Evolutionary conservation across 805 yeast genomes (phyloP).

Genomic region (Torulaspora microellipsoides): DNA sequence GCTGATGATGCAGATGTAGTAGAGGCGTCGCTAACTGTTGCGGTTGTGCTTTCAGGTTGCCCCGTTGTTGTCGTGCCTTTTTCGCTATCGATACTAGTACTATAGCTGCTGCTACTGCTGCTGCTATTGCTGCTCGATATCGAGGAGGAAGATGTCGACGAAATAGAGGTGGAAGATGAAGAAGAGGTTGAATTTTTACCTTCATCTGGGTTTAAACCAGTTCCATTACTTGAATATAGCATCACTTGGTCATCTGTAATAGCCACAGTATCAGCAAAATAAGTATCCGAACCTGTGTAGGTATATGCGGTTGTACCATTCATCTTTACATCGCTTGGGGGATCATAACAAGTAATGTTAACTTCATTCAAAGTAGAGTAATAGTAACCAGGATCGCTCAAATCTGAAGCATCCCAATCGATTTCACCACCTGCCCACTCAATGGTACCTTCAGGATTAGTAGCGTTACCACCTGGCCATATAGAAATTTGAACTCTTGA

Average conservation of each 20-base stretch:
- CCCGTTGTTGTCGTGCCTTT: neutral
- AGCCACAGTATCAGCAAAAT: slow-evolving; percentile 47
- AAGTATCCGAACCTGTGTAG: slow-evolving; percentile 47
- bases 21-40: neutral
- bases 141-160: slow-evolving; percentile 7
- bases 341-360: slow-evolving; percentile 63
- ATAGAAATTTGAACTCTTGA: slow-evolving; percentile 65
- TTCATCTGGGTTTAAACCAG: slow-evolving; percentile 60
- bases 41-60: neutral
- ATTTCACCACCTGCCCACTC: slow-evolving; percentile 88
- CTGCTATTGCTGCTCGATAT: slow-evolving; percentile 6
- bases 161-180: slow-evolving; percentile 14
- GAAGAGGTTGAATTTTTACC: slow-evolving; percentile 19
- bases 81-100: neutral
- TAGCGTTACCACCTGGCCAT: slow-evolving; percentile 70
- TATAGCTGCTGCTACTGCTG: neutral
- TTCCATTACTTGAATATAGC: slow-evolving; percentile 55
- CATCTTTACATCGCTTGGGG: slow-evolving; percentile 51
- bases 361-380: slow-evolving; percentile 60
- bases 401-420: slow-evolving; percentile 76
- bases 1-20: slow-evolving; percentile 5
- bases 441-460: slow-evolving; percentile 56
- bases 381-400: slow-evolving; percentile 73
- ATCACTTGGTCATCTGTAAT: slow-evolving; percentile 60
- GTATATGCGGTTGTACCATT: slow-evolving; percentile 49